A percentile compares a stretch with the other conserved stretches of the same genome.
These are phyloP conservation scores for Heterococcus sp. DNA, from an alignment of 108 stramenopile species.

Conservation along the genomic window DNA sequence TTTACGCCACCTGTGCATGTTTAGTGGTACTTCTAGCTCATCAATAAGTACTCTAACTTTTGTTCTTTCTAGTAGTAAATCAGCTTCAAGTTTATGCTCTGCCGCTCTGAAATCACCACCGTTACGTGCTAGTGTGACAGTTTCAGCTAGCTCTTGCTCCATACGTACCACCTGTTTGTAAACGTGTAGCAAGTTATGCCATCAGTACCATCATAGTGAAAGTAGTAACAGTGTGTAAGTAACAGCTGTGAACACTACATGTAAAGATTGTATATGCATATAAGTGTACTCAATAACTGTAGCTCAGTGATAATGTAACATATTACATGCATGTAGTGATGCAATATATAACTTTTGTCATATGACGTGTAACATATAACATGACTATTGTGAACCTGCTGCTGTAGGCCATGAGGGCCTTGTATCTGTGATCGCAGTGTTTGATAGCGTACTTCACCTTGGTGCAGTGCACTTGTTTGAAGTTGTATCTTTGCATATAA, in stretches of 20 bases:
- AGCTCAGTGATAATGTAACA: too few relatives aligned
- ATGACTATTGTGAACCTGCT: neutral
- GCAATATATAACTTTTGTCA: too few relatives aligned
- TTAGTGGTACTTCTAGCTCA: constrained; percentile 63
- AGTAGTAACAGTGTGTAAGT: too few relatives aligned
- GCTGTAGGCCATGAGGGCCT: neutral
- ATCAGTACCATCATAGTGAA: too few relatives aligned
- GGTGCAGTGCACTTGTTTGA: constrained; percentile 52
- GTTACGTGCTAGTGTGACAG: constrained; percentile 18
- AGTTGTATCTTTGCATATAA: constrained; percentile 68
- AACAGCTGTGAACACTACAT: too few relatives aligned
- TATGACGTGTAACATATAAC: too few relatives aligned
- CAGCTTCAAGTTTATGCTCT: constrained; percentile 48
- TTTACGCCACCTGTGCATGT: constrained; percentile 67
- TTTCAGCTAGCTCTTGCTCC: constrained; percentile 45
- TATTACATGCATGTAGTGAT: too few relatives aligned
- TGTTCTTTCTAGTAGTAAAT: constrained; percentile 50
- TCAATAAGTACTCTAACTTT: constrained; percentile 56
- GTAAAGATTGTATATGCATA: too few relatives aligned
- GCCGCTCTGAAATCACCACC: constrained; percentile 39
- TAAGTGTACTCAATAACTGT: too few relatives aligned
- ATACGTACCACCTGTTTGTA: constrained; percentile 14
- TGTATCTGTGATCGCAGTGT: neutral
- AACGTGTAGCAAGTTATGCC: too few relatives aligned
- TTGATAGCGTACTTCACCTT: constrained; percentile 50